Conservation (phyloP, 1,284 basidiomycete genomes). For the Vanrija sp. region DNA sequence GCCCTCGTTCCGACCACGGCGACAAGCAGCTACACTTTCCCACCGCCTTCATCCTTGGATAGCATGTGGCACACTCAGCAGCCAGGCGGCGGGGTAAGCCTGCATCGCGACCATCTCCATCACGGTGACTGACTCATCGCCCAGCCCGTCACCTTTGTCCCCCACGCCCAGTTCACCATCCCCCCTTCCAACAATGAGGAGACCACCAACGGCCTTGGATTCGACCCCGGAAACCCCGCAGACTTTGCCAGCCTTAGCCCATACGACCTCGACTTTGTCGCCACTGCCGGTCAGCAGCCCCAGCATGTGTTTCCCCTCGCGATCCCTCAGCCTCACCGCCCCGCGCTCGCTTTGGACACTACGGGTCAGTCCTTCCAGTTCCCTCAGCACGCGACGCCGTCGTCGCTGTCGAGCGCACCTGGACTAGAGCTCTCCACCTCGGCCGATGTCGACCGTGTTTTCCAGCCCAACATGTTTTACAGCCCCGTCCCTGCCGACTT, state of each 20-base stretch:
- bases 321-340: constrained; percentile 6
- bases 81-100: constrained; percentile 7
- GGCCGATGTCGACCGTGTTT: constrained; percentile 12
- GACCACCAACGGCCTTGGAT: constrained; percentile 7
- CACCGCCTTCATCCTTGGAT: too few relatives aligned
- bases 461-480: constrained; percentile 20
- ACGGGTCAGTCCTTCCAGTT: constrained; percentile 14
- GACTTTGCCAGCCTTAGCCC: constrained; percentile 1
- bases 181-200: constrained; percentile 5
- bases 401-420: constrained; percentile 17
- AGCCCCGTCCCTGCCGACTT: constrained; percentile 3
- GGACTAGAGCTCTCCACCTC: constrained; percentile 14
- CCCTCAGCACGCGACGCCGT: constrained; percentile 15
- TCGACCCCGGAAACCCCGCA: constrained; percentile 7
- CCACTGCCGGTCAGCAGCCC: not conserved
- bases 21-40: not conserved
- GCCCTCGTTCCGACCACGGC: not conserved
- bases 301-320: not conserved
- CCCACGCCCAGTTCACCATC: constrained; percentile 3
- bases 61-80: constrained; percentile 14
- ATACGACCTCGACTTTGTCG: constrained; percentile 1
- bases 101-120: not conserved
- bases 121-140: not conserved
- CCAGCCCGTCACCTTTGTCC: constrained; percentile 13
- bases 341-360: constrained; percentile 26